phyloP scores from a whole-genome alignment of 257 asterid genomes.

The Euphrasia confusa region DNA sequence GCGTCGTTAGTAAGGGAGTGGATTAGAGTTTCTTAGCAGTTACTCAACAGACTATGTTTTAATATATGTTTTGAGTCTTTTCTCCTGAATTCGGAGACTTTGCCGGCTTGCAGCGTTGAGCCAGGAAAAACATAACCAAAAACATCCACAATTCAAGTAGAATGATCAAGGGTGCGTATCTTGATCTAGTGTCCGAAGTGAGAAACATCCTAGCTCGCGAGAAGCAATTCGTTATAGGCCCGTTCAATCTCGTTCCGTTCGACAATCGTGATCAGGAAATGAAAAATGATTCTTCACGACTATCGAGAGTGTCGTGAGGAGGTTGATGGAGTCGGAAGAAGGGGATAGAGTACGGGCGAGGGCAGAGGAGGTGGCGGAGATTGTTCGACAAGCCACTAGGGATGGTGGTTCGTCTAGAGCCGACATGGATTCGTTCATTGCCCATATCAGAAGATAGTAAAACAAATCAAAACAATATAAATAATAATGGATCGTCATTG shows the following conservation, averaged over 20 bases:
- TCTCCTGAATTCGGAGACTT: constrained; percentile 23
- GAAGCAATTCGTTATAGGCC: constrained; percentile 33
- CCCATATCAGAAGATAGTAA: constrained; percentile 29
- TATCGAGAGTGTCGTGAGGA: constrained; percentile 24
- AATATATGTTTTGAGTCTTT: constrained; percentile 2
- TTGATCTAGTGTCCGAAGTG: constrained; percentile 26
- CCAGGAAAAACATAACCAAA: constrained; percentile 17
- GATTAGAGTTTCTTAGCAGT: neutral
- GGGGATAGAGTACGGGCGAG: constrained; percentile 29
- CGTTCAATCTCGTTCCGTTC: constrained; percentile 27
- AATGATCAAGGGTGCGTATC: constrained; percentile 29
- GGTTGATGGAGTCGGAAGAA: constrained; percentile 30
- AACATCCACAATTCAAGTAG: constrained; percentile 35
- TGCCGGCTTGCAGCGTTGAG: neutral
- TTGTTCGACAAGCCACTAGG: constrained; percentile 20
- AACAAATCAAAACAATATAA: too few species aligned
- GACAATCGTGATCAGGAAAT: neutral
- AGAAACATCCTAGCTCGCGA: neutral
- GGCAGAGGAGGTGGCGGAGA: constrained; percentile 23
- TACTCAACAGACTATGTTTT: neutral
- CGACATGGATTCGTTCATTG: constrained; percentile 35
- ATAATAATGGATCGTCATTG: too few species aligned
- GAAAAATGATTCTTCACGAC: too few species aligned
- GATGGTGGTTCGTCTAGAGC: constrained; percentile 29
- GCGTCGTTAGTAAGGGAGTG: too few species aligned